Evolutionary conservation across 164 flowering plant species (phyloP), one percentile per base, ranked within the genome.

Genomic region (Magnolia changhungtana): DNA sequence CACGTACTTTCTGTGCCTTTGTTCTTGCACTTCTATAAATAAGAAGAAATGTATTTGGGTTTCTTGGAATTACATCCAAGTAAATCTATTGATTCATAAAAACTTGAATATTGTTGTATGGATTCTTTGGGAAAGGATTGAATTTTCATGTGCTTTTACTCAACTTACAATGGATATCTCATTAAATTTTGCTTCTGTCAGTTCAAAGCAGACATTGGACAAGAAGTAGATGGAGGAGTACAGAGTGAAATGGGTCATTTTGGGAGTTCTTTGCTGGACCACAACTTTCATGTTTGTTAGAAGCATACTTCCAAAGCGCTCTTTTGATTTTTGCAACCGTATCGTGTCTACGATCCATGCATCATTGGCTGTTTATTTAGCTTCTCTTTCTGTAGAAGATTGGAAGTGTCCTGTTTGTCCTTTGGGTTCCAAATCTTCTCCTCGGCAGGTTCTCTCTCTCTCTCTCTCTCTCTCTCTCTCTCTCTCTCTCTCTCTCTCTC

Each of bases 381-480:
- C 96, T 68, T 79, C 87, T 51, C 79, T 83, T 69, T 86, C 96
- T 21, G 92, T 95, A n/a, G 76, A 89, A 82, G 90, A 91, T 72
- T 92, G 97, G 97, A 84, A 78, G 0, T 90, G 93, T 79, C 97
- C 97, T 14, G 88, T 88, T 76, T 90, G 90, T 76, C 97, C 97
- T 20, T 10, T 85, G 77, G 95, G 92, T 77, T 87, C 97, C 14
- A 58, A 69, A 20, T 86, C 98, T 63, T 88, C 96, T 50, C 89
- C 85, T 49, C 59, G 2, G 21, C 98, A 92, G 97, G 98, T 92
- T n/a, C n/a, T n/a, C n/a, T n/a, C n/a, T n/a, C n/a, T n/a, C n/a
- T n/a, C n/a, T n/a, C n/a, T n/a, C n/a, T n/a, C n/a, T n/a, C n/a
- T n/a, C 2, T 27, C 8, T 10, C 18, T 55, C 61, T 16, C 13